These are phyloP conservation scores for Blastobotrys indianensis DNA, from an alignment of 1,139 yeast genomes.

Conservation along the genomic window DNA sequence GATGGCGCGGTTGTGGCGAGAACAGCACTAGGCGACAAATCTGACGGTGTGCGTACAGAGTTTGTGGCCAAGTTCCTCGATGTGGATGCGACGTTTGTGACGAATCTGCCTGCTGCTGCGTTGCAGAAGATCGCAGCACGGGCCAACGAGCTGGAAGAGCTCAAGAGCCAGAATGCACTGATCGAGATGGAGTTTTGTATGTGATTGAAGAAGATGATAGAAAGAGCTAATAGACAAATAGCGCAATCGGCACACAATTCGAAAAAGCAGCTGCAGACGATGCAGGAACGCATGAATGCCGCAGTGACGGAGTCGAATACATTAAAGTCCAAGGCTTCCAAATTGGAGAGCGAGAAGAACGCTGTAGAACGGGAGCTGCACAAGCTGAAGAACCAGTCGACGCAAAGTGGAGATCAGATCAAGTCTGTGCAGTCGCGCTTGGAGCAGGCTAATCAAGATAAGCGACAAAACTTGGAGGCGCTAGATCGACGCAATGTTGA, in stretches of 20 bases:
- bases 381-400: conserved; percentile 27
- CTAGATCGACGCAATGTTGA: conserved; percentile 46
- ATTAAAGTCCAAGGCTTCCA: conserved; percentile 31
- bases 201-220: conserved; percentile 9
- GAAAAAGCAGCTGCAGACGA: conserved; percentile 32
- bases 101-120: conserved; percentile 23
- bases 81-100: conserved; percentile 20
- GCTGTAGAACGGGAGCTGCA: conserved; percentile 31
- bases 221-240: conserved; percentile 28
- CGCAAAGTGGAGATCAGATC: conserved; percentile 18
- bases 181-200: conserved; percentile 39
- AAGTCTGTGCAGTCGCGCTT: conserved; percentile 21
- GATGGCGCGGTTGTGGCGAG: too few species aligned
- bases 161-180: conserved; percentile 48
- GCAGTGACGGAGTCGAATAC: conserved; percentile 30
- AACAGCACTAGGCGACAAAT: too few species aligned
- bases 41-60: conserved; percentile 5
- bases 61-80: conserved; percentile 33
- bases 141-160: conserved; percentile 44
- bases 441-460: conserved; percentile 32
- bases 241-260: conserved; percentile 47
- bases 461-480: conserved; percentile 37
- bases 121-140: conserved; percentile 38
- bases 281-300: conserved; percentile 32
- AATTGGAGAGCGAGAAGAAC: conserved; percentile 29